These are phyloP conservation scores for Carex kokanica DNA, from an alignment of 176 grass and related monocot genomes.

Conservation along the genomic window DNA sequence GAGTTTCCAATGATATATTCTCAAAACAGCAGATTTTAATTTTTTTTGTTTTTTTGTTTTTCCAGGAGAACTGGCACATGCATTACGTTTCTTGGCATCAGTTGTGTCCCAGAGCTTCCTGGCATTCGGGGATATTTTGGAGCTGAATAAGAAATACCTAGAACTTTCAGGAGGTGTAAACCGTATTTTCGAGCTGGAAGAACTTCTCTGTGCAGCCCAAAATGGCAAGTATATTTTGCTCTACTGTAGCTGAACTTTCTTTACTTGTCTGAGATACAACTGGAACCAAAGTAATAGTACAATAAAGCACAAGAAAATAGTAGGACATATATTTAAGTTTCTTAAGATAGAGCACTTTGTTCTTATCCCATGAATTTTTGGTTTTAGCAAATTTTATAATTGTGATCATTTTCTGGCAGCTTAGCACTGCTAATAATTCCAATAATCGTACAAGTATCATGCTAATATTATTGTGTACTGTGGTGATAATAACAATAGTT, in stretches of 20 bases:
- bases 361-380: neutral
- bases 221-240: slow-evolving; percentile 54
- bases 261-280: slow-evolving; percentile 8
- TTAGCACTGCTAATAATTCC: slow-evolving; percentile 4
- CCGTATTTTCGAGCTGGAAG: slow-evolving; percentile 92
- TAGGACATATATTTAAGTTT: neutral
- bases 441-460: neutral
- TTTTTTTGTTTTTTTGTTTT: slow-evolving; percentile 29
- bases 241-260: slow-evolving; percentile 14
- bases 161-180: slow-evolving; percentile 98
- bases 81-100: slow-evolving; percentile 88
- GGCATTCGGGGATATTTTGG: slow-evolving; percentile 96
- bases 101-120: slow-evolving; percentile 98
- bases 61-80: slow-evolving; percentile 93
- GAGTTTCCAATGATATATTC: neutral
- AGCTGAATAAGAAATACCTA: slow-evolving; percentile 88
- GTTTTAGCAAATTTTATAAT: neutral
- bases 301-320: neutral
- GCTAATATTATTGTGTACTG: slow-evolving; percentile 12
- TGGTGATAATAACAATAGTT: neutral
- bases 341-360: neutral
- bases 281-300: neutral
- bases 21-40: neutral
- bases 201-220: slow-evolving; percentile 59
- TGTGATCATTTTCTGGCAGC: slow-evolving; percentile 16